A percentile compares a stretch with the other conserved stretches of the same genome.
phyloP scores from a whole-genome alignment of 192 early-diverging fungal species.

The Coemansia sp. region DNA sequence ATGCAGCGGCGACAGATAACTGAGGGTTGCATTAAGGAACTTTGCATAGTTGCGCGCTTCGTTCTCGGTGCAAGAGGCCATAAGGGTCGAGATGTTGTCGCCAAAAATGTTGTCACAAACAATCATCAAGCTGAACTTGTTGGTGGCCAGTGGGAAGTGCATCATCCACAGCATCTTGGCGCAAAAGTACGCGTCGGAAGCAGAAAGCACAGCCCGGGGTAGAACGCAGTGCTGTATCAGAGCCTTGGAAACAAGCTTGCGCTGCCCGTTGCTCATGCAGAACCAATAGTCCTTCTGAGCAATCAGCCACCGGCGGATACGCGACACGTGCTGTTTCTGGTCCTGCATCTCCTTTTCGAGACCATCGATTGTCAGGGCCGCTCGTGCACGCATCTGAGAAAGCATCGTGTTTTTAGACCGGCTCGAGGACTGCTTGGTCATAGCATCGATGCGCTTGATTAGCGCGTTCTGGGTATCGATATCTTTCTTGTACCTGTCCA shows the following conservation, averaged over 20 bases:
- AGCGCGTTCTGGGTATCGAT: slow-evolving; percentile 27
- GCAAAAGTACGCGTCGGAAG: slow-evolving; percentile 50
- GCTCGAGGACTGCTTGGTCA: slow-evolving; percentile 23
- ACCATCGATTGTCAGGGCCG: slow-evolving; percentile 24
- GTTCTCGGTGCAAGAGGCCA: slow-evolving; percentile 46
- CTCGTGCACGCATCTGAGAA: slow-evolving; percentile 29
- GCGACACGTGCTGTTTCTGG: slow-evolving; percentile 42
- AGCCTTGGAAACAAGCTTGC: slow-evolving; percentile 30
- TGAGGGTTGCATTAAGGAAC: slow-evolving; percentile 41
- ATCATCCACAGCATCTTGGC: slow-evolving; percentile 53
- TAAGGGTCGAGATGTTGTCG: slow-evolving; percentile 34
- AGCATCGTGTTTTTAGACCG: slow-evolving; percentile 26
- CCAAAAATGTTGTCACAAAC: slow-evolving; percentile 44
- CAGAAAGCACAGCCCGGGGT: slow-evolving; percentile 44
- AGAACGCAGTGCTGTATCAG: slow-evolving; percentile 50
- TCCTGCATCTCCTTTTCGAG: slow-evolving; percentile 38
- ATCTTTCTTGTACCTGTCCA: slow-evolving; percentile 41
- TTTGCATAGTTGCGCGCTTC: slow-evolving; percentile 47
- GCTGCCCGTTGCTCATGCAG: slow-evolving; percentile 47
- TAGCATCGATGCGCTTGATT: slow-evolving; percentile 33
- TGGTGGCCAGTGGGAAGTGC: slow-evolving; percentile 53
- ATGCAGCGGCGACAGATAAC: slow-evolving; percentile 39
- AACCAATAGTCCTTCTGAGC: slow-evolving; percentile 57
- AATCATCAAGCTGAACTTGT: slow-evolving; percentile 54
- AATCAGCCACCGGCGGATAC: slow-evolving; percentile 50